These are phyloP conservation scores for Aureobasidium sp. DNA, from an alignment of 2,329 filamentous ascomycete genomes.

Conservation along the genomic window DNA sequence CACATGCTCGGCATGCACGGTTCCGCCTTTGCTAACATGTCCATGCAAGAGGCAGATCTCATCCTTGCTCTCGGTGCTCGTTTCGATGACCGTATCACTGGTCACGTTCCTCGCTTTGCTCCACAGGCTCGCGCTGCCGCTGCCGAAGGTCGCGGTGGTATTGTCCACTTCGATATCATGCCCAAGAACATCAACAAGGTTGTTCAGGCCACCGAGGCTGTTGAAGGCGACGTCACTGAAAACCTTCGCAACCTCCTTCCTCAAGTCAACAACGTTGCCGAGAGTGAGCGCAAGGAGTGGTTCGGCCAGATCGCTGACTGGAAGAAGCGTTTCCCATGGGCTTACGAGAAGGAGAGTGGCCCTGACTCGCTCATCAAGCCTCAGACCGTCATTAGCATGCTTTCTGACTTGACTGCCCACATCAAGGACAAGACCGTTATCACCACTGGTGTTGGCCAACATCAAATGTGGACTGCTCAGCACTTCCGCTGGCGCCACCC, in stretches of 20 bases:
- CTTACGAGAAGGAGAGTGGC: conserved; percentile 68
- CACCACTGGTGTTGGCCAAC: conserved; percentile 89
- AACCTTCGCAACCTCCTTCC: conserved; percentile 74
- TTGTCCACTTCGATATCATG: conserved; percentile 97
- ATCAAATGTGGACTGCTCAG: conserved; percentile 98
- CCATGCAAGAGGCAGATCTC: conserved; percentile 93
- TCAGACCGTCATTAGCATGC: conserved; percentile 82
- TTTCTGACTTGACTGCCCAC: conserved; percentile 73
- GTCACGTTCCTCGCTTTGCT: conserved; percentile 75
- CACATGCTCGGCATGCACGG: conserved; percentile 99
- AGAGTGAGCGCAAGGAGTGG: conserved; percentile 70
- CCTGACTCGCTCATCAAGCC: conserved; percentile 81
- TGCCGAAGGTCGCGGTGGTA: conserved; percentile 78
- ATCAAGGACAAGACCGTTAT: conserved; percentile 83
- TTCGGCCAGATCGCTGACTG: conserved; percentile 82
- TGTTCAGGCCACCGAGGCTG: conserved; percentile 88
- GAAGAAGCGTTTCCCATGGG: conserved; percentile 86
- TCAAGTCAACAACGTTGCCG: conserved; percentile 54
- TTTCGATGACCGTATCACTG: conserved; percentile 93
- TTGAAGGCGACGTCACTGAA: conserved; percentile 81
- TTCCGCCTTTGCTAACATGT: conserved; percentile 93
- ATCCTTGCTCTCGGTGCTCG: conserved; percentile 90
- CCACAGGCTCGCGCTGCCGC: conserved; percentile 81
- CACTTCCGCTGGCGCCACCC: conserved; percentile 93
- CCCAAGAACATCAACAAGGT: conserved; percentile 99